Percentiles rank a stretch among this genome's conserved stretches.
Conservation (phyloP, 495 filamentous ascomycete species). For the Aspergillus wentii region DNA sequence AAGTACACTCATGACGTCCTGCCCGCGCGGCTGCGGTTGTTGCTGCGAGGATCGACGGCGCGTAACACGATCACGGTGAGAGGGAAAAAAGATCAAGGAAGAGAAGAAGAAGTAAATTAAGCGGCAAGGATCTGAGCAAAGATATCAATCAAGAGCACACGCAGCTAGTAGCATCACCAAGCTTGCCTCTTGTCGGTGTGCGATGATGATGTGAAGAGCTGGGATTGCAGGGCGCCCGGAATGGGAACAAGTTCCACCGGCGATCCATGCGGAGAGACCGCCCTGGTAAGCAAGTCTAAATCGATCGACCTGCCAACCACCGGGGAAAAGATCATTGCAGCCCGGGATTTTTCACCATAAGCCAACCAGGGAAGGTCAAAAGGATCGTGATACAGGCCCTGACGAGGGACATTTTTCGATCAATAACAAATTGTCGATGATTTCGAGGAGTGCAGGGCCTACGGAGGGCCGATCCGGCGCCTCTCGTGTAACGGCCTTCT, state of each 20-base stretch:
- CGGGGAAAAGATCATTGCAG: slow-evolving; percentile 5
- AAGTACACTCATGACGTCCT: slow-evolving; percentile 63
- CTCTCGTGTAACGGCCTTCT: slow-evolving; percentile 28
- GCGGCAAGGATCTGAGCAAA: not conserved
- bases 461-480: slow-evolving; percentile 29
- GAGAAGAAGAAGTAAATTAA: slow-evolving; percentile 1
- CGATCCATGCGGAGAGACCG: no score
- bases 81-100: slow-evolving; percentile 4
- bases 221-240: no score
- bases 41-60: slow-evolving; percentile 17
- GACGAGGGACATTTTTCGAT: slow-evolving; percentile 6
- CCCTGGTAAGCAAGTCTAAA: no score
- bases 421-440: slow-evolving; percentile 5
- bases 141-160: no score
- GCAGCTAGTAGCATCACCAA: no score
- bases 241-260: no score
- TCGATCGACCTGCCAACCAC: no score
- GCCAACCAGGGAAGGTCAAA: no score
- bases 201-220: no score
- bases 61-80: slow-evolving; percentile 18
- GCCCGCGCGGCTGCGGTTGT: slow-evolving; percentile 9
- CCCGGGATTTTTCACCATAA: not conserved
- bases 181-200: no score
- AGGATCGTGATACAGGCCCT: slow-evolving; percentile 7
- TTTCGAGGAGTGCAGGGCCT: slow-evolving; percentile 10